Percentiles rank a stretch among this genome's conserved stretches.
These are phyloP conservation scores for Hibiscus trionum DNA, from an alignment of 345 rosid species.

Conservation along the genomic window DNA sequence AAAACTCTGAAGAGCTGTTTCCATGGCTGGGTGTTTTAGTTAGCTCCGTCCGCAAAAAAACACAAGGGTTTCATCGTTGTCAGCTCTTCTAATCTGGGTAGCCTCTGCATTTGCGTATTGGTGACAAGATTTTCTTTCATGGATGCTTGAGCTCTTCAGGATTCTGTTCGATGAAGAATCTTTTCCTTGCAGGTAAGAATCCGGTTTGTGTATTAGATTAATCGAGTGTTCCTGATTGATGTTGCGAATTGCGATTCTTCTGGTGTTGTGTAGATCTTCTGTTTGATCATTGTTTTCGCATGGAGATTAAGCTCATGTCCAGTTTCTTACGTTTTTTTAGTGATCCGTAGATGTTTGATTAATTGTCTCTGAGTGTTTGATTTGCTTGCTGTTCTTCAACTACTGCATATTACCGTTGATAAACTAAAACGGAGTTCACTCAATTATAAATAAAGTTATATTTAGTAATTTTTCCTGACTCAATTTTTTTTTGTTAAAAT, in stretches of 20 bases:
- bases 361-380: background rate
- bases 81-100: background rate
- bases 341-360: background rate
- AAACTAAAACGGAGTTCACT: too few relatives aligned
- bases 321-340: background rate
- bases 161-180: constrained; percentile 43
- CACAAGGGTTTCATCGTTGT: background rate
- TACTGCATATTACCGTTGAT: background rate
- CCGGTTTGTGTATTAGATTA: too few relatives aligned
- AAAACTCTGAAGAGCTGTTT: constrained; percentile 24
- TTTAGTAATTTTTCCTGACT: too few relatives aligned
- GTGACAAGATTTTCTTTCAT: constrained; percentile 16
- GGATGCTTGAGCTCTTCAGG: constrained; percentile 16
- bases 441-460: too few relatives aligned
- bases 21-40: background rate
- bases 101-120: background rate
- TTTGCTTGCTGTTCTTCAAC: background rate
- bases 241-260: background rate
- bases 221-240: background rate
- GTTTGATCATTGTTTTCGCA: background rate
- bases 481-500: too few relatives aligned
- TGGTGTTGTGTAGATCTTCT: background rate
- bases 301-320: background rate
- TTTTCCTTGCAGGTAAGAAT: constrained; percentile 42
- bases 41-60: background rate